Evolutionary conservation across 2,329 filamentous ascomycete genomes (phyloP).

Genomic region (Hypoxylon sp.): DNA sequence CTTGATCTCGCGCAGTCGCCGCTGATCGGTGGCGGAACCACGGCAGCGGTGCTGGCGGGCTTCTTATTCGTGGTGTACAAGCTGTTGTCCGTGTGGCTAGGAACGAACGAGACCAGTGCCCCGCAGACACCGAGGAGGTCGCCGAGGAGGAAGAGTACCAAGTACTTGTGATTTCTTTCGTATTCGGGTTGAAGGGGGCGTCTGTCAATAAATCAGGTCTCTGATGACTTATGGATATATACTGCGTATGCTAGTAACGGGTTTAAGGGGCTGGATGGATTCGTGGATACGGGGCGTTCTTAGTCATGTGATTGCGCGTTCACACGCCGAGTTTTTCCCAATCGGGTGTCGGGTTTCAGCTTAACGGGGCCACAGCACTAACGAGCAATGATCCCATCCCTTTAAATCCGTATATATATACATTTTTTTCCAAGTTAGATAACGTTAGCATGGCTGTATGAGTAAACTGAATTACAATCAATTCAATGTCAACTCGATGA

Average conservation of each 20-base stretch:
- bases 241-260: not conserved
- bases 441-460: not conserved
- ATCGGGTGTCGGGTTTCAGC: conserved; percentile 9
- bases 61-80: conserved; percentile 78
- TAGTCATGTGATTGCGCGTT: conserved; percentile 37
- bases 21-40: conserved; percentile 67
- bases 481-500: conserved; percentile 11
- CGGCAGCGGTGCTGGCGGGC: conserved; percentile 69
- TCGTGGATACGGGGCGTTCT: conserved; percentile 20
- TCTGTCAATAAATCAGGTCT: not conserved
- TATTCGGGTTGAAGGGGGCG: conserved; percentile 10
- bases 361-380: conserved; percentile 14
- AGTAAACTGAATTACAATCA: not conserved
- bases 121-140: conserved; percentile 26
- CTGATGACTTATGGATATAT: conserved; percentile 12
- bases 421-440: not conserved
- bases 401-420: conserved; percentile 14
- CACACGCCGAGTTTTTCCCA: not conserved
- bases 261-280: conserved; percentile 5
- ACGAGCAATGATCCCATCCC: conserved; percentile 6
- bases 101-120: conserved; percentile 42
- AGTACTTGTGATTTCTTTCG: conserved; percentile 40
- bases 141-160: conserved; percentile 40
- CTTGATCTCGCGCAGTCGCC: conserved; percentile 65
- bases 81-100: conserved; percentile 57